These are phyloP conservation scores for Cyclostephanos invisitatus DNA, from an alignment of 108 stramenopile species.

Conservation along the genomic window DNA sequence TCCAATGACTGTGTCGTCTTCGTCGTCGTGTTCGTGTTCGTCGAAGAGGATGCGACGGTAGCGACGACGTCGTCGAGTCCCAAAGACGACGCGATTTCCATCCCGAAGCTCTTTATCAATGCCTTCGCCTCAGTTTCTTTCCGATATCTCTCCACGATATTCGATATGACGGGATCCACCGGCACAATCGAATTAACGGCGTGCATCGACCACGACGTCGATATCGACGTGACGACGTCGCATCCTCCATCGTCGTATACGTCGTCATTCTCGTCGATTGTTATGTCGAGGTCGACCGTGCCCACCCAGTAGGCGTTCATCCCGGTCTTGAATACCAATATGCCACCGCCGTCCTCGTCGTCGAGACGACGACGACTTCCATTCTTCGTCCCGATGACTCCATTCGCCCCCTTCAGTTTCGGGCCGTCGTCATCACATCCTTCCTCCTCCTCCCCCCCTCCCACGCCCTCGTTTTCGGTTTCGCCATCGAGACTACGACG, in stretches of 20 bases:
- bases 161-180: constrained; percentile 19
- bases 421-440: not conserved
- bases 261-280: not conserved
- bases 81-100: constrained; percentile 24
- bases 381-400: not conserved
- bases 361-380: not conserved
- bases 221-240: constrained; percentile 22
- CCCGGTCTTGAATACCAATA: constrained; percentile 46
- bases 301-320: constrained; percentile 53
- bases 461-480: not conserved
- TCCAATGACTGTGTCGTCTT: constrained; percentile 22
- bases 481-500: constrained; percentile 1
- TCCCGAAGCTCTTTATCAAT: constrained; percentile 27
- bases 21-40: not conserved
- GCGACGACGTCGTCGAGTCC: constrained; percentile 40
- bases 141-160: constrained; percentile 28
- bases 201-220: constrained; percentile 45
- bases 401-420: not conserved
- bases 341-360: constrained; percentile 31
- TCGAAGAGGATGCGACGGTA: not conserved
- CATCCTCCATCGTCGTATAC: not conserved
- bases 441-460: not conserved
- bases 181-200: constrained; percentile 13
- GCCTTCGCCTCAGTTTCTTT: constrained; percentile 27
- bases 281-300: constrained; percentile 38